Conservation (phyloP, 257 asterid genomes). For the Solanum ossicruentum region DNA sequence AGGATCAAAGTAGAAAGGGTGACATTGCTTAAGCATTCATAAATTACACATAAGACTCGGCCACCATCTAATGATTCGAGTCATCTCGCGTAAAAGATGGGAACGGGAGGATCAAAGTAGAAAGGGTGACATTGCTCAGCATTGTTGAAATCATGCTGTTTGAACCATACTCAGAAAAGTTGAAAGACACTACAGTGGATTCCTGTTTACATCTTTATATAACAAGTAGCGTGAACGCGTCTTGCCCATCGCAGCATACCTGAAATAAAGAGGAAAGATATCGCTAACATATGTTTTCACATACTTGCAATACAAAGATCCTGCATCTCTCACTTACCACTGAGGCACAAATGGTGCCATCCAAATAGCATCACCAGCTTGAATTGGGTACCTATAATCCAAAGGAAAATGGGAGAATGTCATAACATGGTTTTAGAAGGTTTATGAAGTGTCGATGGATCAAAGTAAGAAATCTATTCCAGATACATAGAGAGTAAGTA, state of each 20-base stretch:
- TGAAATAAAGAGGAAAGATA: constrained; percentile 10
- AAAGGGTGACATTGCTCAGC: background rate
- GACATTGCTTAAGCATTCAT: background rate
- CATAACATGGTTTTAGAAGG: background rate
- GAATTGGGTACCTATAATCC: constrained; percentile 76
- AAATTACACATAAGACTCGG: background rate
- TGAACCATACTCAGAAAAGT: background rate
- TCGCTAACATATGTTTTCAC: background rate
- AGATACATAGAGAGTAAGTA: background rate
- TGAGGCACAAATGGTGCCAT: constrained; percentile 99
- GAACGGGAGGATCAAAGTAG: background rate
- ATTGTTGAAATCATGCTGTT: background rate
- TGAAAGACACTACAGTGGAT: constrained; percentile 31
- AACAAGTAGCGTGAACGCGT: constrained; percentile 66
- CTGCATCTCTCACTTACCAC: constrained; percentile 40
- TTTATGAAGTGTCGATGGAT: background rate
- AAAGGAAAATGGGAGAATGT: background rate
- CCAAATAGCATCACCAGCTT: constrained; percentile 94
- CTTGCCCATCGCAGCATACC: constrained; percentile 98
- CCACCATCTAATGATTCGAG: background rate
- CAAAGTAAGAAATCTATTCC: background rate
- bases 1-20: background rate
- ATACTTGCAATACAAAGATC: background rate
- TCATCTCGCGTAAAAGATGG: background rate
- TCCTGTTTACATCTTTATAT: constrained; percentile 84